Evolutionary conservation across 768 basidiomycete genomes (phyloP), one percentile per base, ranked within the genome.

Genomic region (Leccinum ochraceum): DNA sequence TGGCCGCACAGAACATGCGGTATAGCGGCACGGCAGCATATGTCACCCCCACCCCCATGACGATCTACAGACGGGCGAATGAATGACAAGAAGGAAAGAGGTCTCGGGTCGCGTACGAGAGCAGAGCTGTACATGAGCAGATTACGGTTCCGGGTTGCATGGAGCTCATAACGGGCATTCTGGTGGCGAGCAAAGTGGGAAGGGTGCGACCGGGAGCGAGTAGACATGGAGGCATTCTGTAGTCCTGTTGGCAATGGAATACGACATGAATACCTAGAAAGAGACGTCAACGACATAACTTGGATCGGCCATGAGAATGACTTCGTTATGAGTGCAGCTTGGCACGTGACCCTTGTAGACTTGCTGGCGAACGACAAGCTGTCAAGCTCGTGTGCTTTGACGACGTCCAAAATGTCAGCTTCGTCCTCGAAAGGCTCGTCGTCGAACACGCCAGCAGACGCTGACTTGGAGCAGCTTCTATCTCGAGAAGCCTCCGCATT

Each of bases 1-100:
- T 99, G 14, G 95, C 93, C 7, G 94, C 90, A 74, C 97, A 99
- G 79, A 99, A 99, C 76, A 96, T 95, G 62, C 97, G 89, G 75
- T 99, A 99, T 16, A 98, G 81, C 0, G 97, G 97, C 1, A 98
- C 96, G 39, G 96, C 92, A 11, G 97, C 97, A 72, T 99, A 99
- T n/a, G 95, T 90, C 26, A 89, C 81, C 16, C 96, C 96, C 4
- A 91, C 76, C 3, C 86, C 89, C 30, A 88, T 67, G 30, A 97
- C 75, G 52, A 96, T 86, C 94, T 96, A 62, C 11, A 39, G 28
- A 53, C 37, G 24, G 26, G 34, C 10, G 39, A 46, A 59, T 58
- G 52, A 67, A 59, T 52, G 22, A 48, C 14, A 6, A 50, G 51
- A 22, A 54, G 28, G 13, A 16, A 11, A 53, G 16, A 37, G 13